Conservation (phyloP, 2,329 filamentous ascomycete species). For the Colletotrichum sp. region DNA sequence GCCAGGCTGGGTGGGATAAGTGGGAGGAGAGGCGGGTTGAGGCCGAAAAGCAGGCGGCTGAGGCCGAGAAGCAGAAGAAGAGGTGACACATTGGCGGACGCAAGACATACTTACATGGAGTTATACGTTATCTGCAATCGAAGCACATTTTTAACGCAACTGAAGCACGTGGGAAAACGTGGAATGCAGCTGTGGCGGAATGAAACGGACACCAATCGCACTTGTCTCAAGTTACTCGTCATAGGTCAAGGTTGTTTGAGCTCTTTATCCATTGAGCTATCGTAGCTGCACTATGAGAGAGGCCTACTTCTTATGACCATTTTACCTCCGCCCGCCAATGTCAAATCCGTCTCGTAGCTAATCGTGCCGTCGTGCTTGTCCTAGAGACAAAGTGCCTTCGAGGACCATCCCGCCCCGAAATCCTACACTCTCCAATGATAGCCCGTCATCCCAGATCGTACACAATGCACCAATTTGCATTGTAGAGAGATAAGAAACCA, state of each 20-base stretch:
- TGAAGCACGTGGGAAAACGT: too few species aligned
- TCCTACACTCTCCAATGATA: not conserved
- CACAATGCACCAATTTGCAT: not conserved
- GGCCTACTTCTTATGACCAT: not conserved
- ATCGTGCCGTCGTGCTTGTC: not conserved
- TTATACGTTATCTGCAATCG: not conserved
- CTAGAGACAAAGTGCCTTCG: not conserved
- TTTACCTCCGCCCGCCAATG: not conserved
- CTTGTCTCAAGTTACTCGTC: not conserved
- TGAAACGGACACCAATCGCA: not conserved
- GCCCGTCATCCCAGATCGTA: not conserved
- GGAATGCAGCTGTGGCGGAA: not conserved
- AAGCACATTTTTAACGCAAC: not conserved
- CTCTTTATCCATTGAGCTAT: slow-evolving; percentile 13
- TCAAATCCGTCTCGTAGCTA: not conserved
- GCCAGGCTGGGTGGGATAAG: slow-evolving; percentile 91
- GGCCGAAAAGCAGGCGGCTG: slow-evolving; percentile 35
- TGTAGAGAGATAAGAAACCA: slow-evolving; percentile 11
- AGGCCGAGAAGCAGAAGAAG: not conserved
- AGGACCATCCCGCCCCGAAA: not conserved
- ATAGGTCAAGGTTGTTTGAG: not conserved
- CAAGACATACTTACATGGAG: not conserved
- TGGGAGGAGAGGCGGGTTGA: slow-evolving; percentile 69
- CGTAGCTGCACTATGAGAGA: not conserved
- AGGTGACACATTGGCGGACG: not conserved